Percentiles rank a stretch among this genome's conserved stretches.
phyloP scores from a whole-genome alignment of 108 stramenopile species.

The Cyclostephanos invisitatus region DNA sequence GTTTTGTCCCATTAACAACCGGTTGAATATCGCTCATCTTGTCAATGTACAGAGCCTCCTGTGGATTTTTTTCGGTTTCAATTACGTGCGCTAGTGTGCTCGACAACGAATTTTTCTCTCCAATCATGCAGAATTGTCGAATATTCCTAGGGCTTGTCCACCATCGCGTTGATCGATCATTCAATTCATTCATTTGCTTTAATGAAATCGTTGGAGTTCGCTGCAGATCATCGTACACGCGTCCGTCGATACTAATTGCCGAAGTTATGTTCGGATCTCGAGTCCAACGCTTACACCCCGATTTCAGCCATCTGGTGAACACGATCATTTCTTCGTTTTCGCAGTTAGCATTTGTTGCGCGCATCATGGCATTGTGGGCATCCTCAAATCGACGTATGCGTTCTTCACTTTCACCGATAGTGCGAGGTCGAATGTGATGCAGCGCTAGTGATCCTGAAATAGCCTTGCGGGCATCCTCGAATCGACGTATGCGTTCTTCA shows the following conservation, averaged over 20 bases:
- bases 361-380: slow-evolving; percentile 78
- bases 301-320: slow-evolving; percentile 39
- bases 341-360: slow-evolving; percentile 34
- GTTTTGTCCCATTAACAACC: background rate
- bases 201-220: slow-evolving; percentile 51
- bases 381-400: slow-evolving; percentile 71
- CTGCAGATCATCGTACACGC: slow-evolving; percentile 59
- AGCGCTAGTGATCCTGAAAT: background rate
- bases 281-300: slow-evolving; percentile 72
- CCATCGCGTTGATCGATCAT: slow-evolving; percentile 72
- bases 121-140: background rate
- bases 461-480: background rate
- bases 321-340: slow-evolving; percentile 25
- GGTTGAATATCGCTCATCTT: slow-evolving; percentile 31
- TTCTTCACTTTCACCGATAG: slow-evolving; percentile 43
- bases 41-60: slow-evolving; percentile 24
- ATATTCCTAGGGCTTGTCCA: slow-evolving; percentile 42
- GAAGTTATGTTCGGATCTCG: slow-evolving; percentile 54
- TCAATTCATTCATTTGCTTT: slow-evolving; percentile 34
- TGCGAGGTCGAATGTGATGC: background rate
- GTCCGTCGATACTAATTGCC: slow-evolving; percentile 51
- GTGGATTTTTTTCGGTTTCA: slow-evolving; percentile 6
- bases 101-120: background rate
- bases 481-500: slow-evolving; percentile 40
- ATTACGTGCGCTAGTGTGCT: slow-evolving; percentile 12